Conservation (phyloP, 805 yeast species). For the Yarrowia sp. region DNA sequence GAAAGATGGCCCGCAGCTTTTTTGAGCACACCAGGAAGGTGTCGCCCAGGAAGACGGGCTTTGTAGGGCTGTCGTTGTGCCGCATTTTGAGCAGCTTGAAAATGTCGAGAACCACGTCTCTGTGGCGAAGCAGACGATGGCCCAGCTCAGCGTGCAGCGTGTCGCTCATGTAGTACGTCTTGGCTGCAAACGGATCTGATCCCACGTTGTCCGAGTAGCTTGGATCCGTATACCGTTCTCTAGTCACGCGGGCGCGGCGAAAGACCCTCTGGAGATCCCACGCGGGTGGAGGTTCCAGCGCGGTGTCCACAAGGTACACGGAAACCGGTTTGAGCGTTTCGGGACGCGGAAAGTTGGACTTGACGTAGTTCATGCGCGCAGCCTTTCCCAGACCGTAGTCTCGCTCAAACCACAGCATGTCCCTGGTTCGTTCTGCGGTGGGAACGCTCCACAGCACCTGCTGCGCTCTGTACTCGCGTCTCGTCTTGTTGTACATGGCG, state of each 20-base stretch:
- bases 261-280: too few species aligned
- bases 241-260: too few species aligned
- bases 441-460: neutral
- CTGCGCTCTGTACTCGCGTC: too few species aligned
- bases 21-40: neutral
- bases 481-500: too few species aligned
- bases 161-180: neutral
- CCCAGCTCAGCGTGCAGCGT: neutral
- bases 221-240: too few species aligned
- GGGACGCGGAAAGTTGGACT: neutral
- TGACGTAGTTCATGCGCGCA: neutral
- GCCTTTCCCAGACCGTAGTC: neutral
- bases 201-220: too few species aligned
- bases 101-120: neutral
- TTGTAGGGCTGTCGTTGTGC: too few species aligned
- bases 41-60: neutral
- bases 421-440: neutral
- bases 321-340: neutral
- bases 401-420: neutral
- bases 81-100: neutral
- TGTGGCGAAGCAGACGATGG: neutral
- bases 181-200: neutral
- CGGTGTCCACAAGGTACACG: neutral
- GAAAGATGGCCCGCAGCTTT: neutral
- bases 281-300: neutral